Conservation (phyloP, 2,329 filamentous ascomycete species). For the Pochonia chlamydosporia region DNA sequence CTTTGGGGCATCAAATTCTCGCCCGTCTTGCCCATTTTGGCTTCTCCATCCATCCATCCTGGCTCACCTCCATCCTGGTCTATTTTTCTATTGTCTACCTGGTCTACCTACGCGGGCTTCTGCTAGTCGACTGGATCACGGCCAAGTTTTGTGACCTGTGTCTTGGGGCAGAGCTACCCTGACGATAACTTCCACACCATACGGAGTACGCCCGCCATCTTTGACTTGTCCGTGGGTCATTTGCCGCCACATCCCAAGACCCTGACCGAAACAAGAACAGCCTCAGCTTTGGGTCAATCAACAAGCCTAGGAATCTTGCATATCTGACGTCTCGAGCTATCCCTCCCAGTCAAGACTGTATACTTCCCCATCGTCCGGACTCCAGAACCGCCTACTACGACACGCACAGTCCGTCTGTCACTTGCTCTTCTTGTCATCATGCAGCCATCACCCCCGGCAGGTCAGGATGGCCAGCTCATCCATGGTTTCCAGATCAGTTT, state of each 20-base stretch:
- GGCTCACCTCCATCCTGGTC: not conserved
- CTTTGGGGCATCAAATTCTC: not conserved
- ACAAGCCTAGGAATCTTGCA: not conserved
- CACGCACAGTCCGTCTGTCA: constrained; percentile 2
- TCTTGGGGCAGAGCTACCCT: not conserved
- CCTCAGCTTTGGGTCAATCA: not conserved
- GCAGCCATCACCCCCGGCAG: constrained; percentile 4
- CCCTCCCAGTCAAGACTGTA: too few species aligned
- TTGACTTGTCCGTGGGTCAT: not conserved
- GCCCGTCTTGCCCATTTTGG: not conserved
- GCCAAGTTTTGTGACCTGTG: not conserved
- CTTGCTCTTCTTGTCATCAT: constrained; percentile 9
- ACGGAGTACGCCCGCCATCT: not conserved
- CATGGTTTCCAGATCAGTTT: not conserved
- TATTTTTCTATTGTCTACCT: not conserved
- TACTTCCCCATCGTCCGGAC: not conserved
- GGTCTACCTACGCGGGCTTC: not conserved
- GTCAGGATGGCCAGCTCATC: constrained; percentile 2
- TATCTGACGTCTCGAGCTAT: not conserved
- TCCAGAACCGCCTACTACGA: constrained; percentile 6
- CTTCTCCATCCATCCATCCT: not conserved
- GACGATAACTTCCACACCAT: not conserved
- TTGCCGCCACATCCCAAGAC: not conserved
- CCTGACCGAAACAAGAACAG: not conserved
- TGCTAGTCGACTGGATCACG: not conserved